Evolutionary conservation across 805 yeast species (phyloP).

Genomic region (Myxozyma monticola): DNA sequence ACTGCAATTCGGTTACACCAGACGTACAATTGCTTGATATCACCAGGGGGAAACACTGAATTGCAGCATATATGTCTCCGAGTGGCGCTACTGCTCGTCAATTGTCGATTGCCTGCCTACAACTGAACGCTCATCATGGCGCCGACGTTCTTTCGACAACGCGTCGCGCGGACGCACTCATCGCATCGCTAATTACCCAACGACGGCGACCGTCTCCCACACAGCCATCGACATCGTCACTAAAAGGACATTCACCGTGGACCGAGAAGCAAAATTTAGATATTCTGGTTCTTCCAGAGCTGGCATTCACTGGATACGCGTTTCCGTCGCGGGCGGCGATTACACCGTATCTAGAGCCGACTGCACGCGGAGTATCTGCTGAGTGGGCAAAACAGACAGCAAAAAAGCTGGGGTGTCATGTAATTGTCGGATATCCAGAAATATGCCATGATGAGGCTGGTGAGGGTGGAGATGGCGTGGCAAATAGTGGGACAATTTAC

Average conservation of each 20-base stretch:
- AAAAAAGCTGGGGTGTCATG: slow-evolving; percentile 22
- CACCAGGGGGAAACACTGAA: too few relatives aligned
- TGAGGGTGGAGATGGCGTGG: slow-evolving; percentile 22
- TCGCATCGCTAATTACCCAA: neutral
- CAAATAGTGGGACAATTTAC: too few relatives aligned
- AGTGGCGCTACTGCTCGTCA: slow-evolving; percentile 1
- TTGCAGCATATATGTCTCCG: neutral
- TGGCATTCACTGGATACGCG: slow-evolving; percentile 73
- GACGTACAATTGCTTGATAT: too few relatives aligned
- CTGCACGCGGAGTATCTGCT: slow-evolving; percentile 49
- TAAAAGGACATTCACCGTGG: neutral
- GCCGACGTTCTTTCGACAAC: slow-evolving; percentile 15
- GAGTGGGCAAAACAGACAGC: slow-evolving; percentile 53
- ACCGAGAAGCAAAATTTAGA: slow-evolving; percentile 41
- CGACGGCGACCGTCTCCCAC: neutral
- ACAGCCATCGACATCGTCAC: neutral
- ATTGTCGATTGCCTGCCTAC: slow-evolving; percentile 20
- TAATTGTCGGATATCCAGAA: slow-evolving; percentile 82
- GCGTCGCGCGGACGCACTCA: slow-evolving; percentile 14
- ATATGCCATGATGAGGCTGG: slow-evolving; percentile 8
- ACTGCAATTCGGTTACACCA: too few relatives aligned
- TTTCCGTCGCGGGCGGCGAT: slow-evolving; percentile 52
- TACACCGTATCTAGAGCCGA: slow-evolving; percentile 57
- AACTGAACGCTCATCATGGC: slow-evolving; percentile 23
- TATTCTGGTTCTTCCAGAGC: slow-evolving; percentile 76